Evolutionary conservation across 352 stramenopile species (phyloP).

Genomic region (Phytophthora macrochlamydospora): DNA sequence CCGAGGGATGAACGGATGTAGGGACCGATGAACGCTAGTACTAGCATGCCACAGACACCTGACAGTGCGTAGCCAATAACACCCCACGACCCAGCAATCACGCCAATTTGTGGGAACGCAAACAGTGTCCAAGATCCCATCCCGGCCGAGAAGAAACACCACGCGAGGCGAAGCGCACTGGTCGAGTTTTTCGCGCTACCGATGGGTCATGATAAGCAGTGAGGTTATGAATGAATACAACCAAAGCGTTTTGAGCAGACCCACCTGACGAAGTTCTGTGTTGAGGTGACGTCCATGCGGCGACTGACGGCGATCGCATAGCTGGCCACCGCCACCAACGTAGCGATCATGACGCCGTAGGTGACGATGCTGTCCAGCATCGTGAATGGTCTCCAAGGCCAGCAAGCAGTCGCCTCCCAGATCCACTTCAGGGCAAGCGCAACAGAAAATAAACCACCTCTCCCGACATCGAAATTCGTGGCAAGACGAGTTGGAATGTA

Average conservation of each 20-base stretch:
- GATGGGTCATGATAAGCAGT: background rate
- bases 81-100: conserved; percentile 61
- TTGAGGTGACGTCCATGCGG: conserved; percentile 52
- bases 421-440: no score
- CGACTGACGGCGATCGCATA: conserved; percentile 76
- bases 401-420: no score
- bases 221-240: background rate
- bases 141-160: conserved; percentile 72
- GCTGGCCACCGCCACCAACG: conserved; percentile 56
- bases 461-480: background rate
- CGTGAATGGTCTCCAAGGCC: background rate
- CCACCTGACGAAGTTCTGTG: conserved; percentile 72
- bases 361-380: conserved; percentile 57
- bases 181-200: conserved; percentile 64
- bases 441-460: no score
- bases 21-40: conserved; percentile 51
- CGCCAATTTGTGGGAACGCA: conserved; percentile 71
- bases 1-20: conserved; percentile 54
- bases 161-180: conserved; percentile 50
- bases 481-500: background rate
- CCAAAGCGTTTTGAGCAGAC: background rate
- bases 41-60: conserved; percentile 45
- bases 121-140: conserved; percentile 77
- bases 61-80: conserved; percentile 76
- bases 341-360: conserved; percentile 68